Conservation (phyloP, 1,139 yeast genomes). For the Taiozyma onychis region DNA sequence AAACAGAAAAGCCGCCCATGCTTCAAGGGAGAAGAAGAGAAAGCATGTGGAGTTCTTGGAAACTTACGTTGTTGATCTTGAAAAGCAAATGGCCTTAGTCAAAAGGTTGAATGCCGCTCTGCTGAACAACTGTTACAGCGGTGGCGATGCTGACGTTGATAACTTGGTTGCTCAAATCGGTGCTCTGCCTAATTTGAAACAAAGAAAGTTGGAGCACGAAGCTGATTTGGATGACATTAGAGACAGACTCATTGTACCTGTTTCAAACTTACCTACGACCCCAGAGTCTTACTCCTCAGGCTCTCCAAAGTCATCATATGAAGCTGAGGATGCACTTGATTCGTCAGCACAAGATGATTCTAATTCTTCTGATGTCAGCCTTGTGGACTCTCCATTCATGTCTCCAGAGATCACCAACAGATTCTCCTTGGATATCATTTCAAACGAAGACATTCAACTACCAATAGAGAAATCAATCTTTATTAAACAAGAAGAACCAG, state of each 20-base stretch:
- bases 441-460: slow-evolving; percentile 2
- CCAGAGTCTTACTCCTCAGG: slow-evolving; percentile 20
- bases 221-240: slow-evolving; percentile 12
- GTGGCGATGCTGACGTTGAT: slow-evolving; percentile 19
- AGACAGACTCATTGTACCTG: slow-evolving; percentile 1
- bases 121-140: slow-evolving; percentile 9
- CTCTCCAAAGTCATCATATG: slow-evolving; percentile 14
- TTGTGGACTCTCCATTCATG: slow-evolving; percentile 7
- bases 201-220: slow-evolving; percentile 16
- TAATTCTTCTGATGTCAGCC: slow-evolving; percentile 7
- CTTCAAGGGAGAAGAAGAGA: slow-evolving; percentile 94
- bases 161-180: slow-evolving; percentile 9
- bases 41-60: slow-evolving; percentile 86
- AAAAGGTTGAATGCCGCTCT: slow-evolving; percentile 13
- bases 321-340: slow-evolving; percentile 14
- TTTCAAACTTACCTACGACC: slow-evolving; percentile 17
- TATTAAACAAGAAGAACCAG: slow-evolving; percentile 5
- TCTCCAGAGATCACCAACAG: slow-evolving; percentile 14
- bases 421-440: slow-evolving; percentile 20
- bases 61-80: slow-evolving; percentile 48
- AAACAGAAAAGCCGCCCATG: slow-evolving; percentile 96
- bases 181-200: slow-evolving; percentile 17
- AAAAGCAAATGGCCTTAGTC: slow-evolving; percentile 25
- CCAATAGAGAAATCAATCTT: neutral
- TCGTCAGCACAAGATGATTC: slow-evolving; percentile 12